Percentiles rank a stretch among this genome's conserved stretches.
Conservation (phyloP, 2,329 filamentous ascomycete genomes). For the Dryadomyces quercus-mongolicae region DNA sequence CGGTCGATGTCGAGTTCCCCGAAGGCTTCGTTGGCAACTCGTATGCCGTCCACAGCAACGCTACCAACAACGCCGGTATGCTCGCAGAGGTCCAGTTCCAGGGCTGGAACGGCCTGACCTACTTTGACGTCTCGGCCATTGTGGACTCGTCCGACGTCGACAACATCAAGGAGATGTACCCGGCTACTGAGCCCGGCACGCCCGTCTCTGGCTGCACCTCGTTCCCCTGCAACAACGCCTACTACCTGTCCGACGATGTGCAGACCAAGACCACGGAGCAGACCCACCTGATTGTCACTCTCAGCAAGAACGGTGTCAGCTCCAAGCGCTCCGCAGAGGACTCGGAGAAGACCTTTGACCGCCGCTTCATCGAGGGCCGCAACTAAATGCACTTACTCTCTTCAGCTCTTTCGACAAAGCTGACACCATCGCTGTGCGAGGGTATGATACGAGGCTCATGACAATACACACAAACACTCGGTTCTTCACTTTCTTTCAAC, state of each 20-base stretch:
- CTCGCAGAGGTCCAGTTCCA: conserved; percentile 24
- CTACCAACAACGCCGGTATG: conserved; percentile 22
- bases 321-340: conserved; percentile 6
- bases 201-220: conserved; percentile 26
- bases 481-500: not conserved
- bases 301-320: conserved; percentile 10
- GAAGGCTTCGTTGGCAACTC: conserved; percentile 20
- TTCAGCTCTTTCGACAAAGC: not conserved
- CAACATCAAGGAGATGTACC: conserved; percentile 28
- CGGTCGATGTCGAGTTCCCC: conserved; percentile 25
- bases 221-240: conserved; percentile 29
- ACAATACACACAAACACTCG: not conserved
- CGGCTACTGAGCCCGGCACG: conserved; percentile 12
- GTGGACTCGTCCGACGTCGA: conserved; percentile 26
- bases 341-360: conserved; percentile 9
- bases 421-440: conserved; percentile 3
- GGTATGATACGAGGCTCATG: conserved; percentile 4
- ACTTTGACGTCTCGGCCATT: conserved; percentile 33
- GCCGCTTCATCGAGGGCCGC: conserved; percentile 13
- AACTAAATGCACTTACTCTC: conserved; percentile 5
- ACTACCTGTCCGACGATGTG: conserved; percentile 27
- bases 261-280: conserved; percentile 24
- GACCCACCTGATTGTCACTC: conserved; percentile 21
- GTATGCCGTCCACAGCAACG: conserved; percentile 22
- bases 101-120: conserved; percentile 22